Evolutionary conservation across 1,284 basidiomycete species (phyloP).

Genomic region (Amylostereum areolatum): DNA sequence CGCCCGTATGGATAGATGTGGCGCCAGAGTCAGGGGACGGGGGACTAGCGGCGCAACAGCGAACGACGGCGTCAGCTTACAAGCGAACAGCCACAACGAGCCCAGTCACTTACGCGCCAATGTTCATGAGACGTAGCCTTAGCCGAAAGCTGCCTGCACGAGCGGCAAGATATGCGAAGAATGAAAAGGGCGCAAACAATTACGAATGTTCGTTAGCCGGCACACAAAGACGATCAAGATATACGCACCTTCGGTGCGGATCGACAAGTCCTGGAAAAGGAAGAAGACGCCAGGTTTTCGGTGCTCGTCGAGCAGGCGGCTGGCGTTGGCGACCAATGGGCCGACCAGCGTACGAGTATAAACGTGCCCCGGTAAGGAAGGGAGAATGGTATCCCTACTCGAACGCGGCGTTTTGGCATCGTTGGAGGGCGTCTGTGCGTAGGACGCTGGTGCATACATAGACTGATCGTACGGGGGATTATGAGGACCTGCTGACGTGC

Average conservation of each 20-base stretch:
- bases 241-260: constrained; percentile 71
- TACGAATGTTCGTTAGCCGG: constrained; percentile 2
- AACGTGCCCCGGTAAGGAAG: constrained; percentile 51
- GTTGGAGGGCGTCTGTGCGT: constrained; percentile 25
- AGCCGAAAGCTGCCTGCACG: constrained; percentile 65
- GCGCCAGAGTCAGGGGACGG: constrained; percentile 69
- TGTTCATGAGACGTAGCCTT: constrained; percentile 77
- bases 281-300: constrained; percentile 83
- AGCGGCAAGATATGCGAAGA: background rate
- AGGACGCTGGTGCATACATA: constrained; percentile 30
- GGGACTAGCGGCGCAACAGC: constrained; percentile 34
- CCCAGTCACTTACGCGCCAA: constrained; percentile 62
- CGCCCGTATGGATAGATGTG: constrained; percentile 52
- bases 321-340: constrained; percentile 79
- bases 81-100: constrained; percentile 1
- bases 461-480: constrained; percentile 23
- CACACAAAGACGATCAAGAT: background rate
- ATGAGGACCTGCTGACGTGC: constrained; percentile 2
- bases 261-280: constrained; percentile 82
- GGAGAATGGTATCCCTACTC: constrained; percentile 27
- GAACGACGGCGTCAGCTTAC: too few relatives aligned
- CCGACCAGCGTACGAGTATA: constrained; percentile 87
- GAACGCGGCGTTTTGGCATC: constrained; percentile 18
- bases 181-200: background rate
- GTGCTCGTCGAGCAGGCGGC: constrained; percentile 76